Conservation (phyloP, 768 basidiomycete genomes). For the Crepidotus variabilis region DNA sequence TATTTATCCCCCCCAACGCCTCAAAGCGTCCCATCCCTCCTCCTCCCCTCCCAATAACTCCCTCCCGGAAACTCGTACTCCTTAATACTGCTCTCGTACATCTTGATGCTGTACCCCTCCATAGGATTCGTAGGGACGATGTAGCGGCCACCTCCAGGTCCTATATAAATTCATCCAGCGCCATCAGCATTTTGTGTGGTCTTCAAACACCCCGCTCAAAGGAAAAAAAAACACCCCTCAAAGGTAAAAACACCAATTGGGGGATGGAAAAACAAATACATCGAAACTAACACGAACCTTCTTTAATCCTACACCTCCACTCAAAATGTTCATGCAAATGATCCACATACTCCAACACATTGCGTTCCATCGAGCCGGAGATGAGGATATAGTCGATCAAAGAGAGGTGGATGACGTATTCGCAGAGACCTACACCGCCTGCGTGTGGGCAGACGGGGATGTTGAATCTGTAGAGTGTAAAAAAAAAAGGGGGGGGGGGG, state of each 20-base stretch:
- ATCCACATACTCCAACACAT: conserved; percentile 88
- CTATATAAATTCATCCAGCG: too few species aligned
- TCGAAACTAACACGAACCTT: too few species aligned
- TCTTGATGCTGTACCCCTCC: conserved; percentile 92
- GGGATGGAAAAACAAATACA: too few species aligned
- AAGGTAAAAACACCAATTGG: too few species aligned
- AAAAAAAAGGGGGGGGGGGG: not conserved
- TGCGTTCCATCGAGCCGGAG: conserved; percentile 90
- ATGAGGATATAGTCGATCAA: conserved; percentile 92
- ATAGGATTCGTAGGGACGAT: conserved; percentile 74
- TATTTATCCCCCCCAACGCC: too few species aligned
- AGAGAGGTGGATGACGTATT: conserved; percentile 85
- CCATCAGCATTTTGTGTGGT: too few species aligned
- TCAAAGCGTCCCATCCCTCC: conserved; percentile 1
- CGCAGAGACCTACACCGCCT: conserved; percentile 90
- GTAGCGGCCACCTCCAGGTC: conserved; percentile 75
- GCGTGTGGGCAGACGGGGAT: conserved; percentile 91
- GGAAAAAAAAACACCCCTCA: too few species aligned
- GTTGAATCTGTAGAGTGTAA: conserved; percentile 51
- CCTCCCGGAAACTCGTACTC: conserved; percentile 88
- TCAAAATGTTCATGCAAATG: conserved; percentile 95
- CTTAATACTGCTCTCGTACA: conserved; percentile 75
- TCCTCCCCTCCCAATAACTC: conserved; percentile 57
- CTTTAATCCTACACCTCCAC: conserved; percentile 73
- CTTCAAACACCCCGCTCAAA: too few species aligned